phyloP scores from a whole-genome alignment of 177 flowering plant genomes.

The Tripterygium wilfordii region DNA sequence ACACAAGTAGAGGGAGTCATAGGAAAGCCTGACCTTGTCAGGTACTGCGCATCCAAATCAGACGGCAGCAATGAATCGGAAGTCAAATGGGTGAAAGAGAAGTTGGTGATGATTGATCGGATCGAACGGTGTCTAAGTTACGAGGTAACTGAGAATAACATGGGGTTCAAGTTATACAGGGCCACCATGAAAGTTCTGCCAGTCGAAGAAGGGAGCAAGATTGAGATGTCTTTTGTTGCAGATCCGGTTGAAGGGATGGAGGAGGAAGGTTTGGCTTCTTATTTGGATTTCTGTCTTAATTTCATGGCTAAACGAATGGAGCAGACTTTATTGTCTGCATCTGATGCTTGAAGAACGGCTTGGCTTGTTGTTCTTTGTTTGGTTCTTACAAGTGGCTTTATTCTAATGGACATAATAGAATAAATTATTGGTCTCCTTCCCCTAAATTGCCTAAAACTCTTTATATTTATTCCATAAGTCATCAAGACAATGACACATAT shows the following conservation, averaged over 20 bases:
- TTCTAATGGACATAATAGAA: no score
- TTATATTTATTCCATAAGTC: no score
- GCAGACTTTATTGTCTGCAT: no score
- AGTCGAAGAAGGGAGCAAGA: constrained; percentile 34
- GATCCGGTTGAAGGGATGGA: constrained; percentile 37
- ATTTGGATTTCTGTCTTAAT: constrained; percentile 16
- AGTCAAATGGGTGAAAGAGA: constrained; percentile 57
- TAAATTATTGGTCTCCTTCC: no score
- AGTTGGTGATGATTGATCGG: constrained; percentile 39
- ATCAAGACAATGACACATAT: no score
- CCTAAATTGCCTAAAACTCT: no score
- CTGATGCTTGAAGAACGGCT: no score
- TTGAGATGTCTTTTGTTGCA: constrained; percentile 57
- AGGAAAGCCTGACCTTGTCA: constrained; percentile 45
- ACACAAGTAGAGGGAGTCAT: constrained; percentile 31
- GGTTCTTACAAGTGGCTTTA: no score
- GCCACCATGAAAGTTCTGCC: constrained; percentile 31
- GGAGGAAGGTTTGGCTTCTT: constrained; percentile 16
- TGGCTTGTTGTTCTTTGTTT: no score
- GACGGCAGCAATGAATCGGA: background rate
- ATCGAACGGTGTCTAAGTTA: constrained; percentile 35
- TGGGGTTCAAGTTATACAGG: constrained; percentile 43
- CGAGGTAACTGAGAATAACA: constrained; percentile 43
- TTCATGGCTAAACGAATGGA: constrained; percentile 28
- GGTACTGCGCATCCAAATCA: constrained; percentile 33